Evolutionary conservation across 23 red algal species (phyloP).

Genomic region (Gracilaria domingensis): DNA sequence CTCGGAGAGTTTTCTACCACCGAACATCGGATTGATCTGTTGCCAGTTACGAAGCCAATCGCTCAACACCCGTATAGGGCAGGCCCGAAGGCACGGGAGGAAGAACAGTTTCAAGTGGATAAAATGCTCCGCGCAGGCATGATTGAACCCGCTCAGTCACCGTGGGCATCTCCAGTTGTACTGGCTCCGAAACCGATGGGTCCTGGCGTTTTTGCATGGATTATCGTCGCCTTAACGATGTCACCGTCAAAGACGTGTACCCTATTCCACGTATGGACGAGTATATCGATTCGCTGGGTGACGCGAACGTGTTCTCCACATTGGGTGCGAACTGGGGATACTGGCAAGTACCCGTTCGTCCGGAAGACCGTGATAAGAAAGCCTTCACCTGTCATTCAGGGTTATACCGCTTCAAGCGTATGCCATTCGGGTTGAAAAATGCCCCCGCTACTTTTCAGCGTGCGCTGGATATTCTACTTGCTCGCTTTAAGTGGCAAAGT

Average conservation of each 20-base stretch:
- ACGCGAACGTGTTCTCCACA: slow-evolving; percentile 32
- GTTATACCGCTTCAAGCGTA: background rate
- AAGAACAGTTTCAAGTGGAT: background rate
- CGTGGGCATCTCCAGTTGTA: slow-evolving; percentile 46
- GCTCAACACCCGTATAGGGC: too few species aligned
- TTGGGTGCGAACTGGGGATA: too few species aligned
- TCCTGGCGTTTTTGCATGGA: slow-evolving; percentile 53
- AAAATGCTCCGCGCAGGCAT: slow-evolving; percentile 16
- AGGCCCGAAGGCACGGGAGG: background rate
- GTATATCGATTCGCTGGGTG: slow-evolving; percentile 49
- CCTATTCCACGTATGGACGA: slow-evolving; percentile 59
- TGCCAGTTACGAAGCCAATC: too few species aligned
- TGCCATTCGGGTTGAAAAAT: background rate
- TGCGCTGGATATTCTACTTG: too few species aligned
- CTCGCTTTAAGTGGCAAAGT: slow-evolving; percentile 5
- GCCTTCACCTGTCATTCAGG: slow-evolving; percentile 29
- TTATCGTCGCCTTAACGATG: slow-evolving; percentile 29
- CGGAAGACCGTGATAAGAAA: slow-evolving; percentile 19
- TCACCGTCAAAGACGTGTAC: slow-evolving; percentile 27
- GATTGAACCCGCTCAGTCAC: slow-evolving; percentile 9
- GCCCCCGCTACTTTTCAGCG: too few species aligned
- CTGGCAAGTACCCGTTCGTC: slow-evolving; percentile 26
- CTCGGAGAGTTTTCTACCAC: too few species aligned
- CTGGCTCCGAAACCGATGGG: slow-evolving; percentile 40
- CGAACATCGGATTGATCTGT: too few species aligned